Conservation (phyloP, 371 early-diverging fungal genomes). For the Mucor indicus region DNA sequence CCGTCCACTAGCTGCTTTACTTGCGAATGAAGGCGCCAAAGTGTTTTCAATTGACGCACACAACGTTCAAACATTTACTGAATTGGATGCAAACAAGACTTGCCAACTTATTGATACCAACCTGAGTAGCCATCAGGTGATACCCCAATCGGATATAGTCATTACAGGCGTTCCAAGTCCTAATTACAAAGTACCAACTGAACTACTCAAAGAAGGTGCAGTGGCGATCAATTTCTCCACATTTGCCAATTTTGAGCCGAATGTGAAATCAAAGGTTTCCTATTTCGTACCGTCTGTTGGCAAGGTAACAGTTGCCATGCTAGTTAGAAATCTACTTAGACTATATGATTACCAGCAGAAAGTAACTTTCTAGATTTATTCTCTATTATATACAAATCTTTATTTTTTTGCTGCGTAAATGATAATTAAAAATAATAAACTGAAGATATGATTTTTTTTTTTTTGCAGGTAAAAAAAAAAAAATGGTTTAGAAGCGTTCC, state of each 20-base stretch:
- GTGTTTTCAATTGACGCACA: conserved; percentile 91
- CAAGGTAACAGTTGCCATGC: conserved; percentile 95
- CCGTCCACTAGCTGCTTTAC: conserved; percentile 90
- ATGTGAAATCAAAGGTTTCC: conserved; percentile 80
- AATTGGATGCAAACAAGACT: conserved; percentile 50
- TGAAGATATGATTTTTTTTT: too few relatives aligned
- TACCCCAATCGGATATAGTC: conserved; percentile 86
- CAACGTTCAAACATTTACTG: conserved; percentile 79
- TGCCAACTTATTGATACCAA: conserved; percentile 45
- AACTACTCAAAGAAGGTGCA: conserved; percentile 85
- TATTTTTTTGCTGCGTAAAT: too few relatives aligned
- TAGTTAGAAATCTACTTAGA: conserved; percentile 87
- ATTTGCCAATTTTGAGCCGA: conserved; percentile 85
- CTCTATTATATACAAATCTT: too few relatives aligned
- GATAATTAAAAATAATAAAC: too few relatives aligned
- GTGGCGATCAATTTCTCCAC: conserved; percentile 93
- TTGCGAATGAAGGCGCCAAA: conserved; percentile 96
- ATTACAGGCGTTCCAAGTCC: conserved; percentile 93
- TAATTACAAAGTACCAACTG: conserved; percentile 80
- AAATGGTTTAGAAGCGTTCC: conserved; percentile 78
- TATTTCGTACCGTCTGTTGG: conserved; percentile 93
- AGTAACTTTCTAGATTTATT: too few relatives aligned
- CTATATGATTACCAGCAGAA: conserved; percentile 67
- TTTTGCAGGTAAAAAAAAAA: neutral
- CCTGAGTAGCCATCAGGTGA: conserved; percentile 75